Evolutionary conservation across 2,329 filamentous ascomycete species (phyloP), one percentile per base, ranked within the genome.

Genomic region (Didymella pinodella): DNA sequence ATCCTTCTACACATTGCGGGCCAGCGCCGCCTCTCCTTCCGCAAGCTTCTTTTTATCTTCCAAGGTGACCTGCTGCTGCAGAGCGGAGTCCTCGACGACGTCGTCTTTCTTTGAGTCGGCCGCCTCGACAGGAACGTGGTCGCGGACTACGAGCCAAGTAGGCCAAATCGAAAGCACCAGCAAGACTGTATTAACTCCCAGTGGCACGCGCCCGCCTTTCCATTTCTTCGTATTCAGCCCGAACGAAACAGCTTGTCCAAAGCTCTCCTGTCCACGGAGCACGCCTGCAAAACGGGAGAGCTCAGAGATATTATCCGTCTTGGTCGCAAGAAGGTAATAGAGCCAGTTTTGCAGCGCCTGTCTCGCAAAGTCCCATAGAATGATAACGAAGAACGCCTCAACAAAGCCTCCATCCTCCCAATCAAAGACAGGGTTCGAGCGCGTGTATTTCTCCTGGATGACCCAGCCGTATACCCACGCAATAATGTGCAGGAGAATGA

Each of bases 301-400:
- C 61, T 86, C 83, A 0, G 83, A 83, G 57, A 85, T 84, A 48
- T 85, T 84, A 51, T 85, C 81, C 0, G 83, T 85, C 74, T 81
- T 85, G 5, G 80, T 84, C 0, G 83, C 81, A 1, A 86, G 72
- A 18, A 86, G 73, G 63, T 85, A 86, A 61, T 86, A 86, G 0
- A 86, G 74, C 82, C 82, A 85, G 53, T 85, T 86, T 66, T 86
- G 83, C 20, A 85, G 67, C 0, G 81, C 75, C 65, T 86, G 83
- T 2, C 82, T 76, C 2, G 83, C 75, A 62, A 85, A 85, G 67
- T 78, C 71, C 82, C 81, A 83, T 0, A 83, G 73, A 0, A 82
- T 69, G 1, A 83, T 61, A 2, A 83, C 82, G 48, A 83, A 84
- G 57, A 83, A 79, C 0, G 80, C 81, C 55, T 83, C 76, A 0